Percentiles rank a stretch among this genome's conserved stretches.
These are phyloP conservation scores for Hypoxylon sp. DNA, from an alignment of 2,329 filamentous ascomycete species.

Conservation along the genomic window DNA sequence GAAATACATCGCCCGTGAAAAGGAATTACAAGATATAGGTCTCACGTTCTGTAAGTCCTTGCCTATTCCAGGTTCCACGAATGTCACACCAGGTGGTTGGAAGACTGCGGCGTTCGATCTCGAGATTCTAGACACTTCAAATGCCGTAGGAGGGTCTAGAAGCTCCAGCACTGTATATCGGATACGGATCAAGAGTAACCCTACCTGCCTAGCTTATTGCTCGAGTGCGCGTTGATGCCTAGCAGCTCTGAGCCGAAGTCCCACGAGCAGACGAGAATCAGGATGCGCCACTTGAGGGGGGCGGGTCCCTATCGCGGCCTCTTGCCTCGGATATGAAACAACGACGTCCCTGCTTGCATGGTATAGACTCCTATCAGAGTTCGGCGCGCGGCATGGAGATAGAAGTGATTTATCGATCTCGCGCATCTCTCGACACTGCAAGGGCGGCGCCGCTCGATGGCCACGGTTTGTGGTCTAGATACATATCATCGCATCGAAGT, in stretches of 20 bases:
- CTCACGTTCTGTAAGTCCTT: neutral
- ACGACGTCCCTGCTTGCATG: neutral
- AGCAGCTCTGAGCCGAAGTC: neutral
- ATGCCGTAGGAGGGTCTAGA: neutral
- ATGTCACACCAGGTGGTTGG: neutral
- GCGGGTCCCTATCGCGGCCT: neutral
- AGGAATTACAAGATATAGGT: neutral
- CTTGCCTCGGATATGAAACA: neutral
- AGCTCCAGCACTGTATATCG: constrained; percentile 7
- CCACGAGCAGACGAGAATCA: neutral
- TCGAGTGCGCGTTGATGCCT: neutral
- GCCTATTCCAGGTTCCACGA: neutral
- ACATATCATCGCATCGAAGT: neutral
- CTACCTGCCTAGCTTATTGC: neutral
- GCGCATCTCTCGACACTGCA: neutral
- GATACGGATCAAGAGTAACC: constrained; percentile 8
- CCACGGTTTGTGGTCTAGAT: neutral
- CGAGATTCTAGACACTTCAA: neutral
- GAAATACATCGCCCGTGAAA: neutral
- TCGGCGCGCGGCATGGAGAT: neutral
- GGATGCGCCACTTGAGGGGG: neutral
- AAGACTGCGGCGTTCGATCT: neutral
- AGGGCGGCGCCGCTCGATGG: neutral
- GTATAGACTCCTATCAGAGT: neutral
- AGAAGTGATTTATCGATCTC: neutral